A percentile compares a stretch with the other conserved stretches of the same genome.
These are phyloP conservation scores for Pichia thaimueangensis DNA, from an alignment of 805 yeast genomes.

Conservation along the genomic window DNA sequence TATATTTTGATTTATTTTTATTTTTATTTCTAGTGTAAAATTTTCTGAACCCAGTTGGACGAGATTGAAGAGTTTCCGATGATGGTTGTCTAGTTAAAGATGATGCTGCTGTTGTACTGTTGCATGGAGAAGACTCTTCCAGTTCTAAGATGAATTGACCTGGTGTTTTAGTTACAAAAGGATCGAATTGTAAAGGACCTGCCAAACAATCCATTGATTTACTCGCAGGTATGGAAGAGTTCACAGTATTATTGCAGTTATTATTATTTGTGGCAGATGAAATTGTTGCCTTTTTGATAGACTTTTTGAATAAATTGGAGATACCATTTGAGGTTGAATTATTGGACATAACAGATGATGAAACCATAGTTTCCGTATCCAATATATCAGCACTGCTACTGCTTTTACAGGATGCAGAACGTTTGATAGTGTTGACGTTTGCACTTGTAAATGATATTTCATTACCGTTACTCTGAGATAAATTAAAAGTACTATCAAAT, in stretches of 20 bases:
- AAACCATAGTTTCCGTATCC: background rate
- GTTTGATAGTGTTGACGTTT: background rate
- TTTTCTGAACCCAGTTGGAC: slow-evolving; percentile 1
- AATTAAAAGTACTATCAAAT: background rate
- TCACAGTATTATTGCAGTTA: background rate
- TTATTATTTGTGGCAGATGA: background rate
- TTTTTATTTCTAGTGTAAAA: slow-evolving; percentile 1
- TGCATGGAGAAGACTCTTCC: no score
- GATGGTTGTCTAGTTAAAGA: no score
- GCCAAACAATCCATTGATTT: background rate
- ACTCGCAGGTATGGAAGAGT: background rate
- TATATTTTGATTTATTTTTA: background rate
- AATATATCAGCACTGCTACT: background rate
- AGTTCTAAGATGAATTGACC: background rate
- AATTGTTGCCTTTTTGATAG: background rate
- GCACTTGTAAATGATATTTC: no score
- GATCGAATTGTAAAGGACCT: background rate
- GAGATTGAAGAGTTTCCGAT: background rate
- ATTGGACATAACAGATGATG: background rate
- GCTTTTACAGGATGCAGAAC: background rate
- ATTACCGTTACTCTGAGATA: no score
- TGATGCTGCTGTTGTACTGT: no score
- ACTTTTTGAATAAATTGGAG: slow-evolving; percentile 2
- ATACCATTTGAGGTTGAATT: background rate
- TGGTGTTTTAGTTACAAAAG: background rate